Evolutionary conservation across 345 rosid species (phyloP), one percentile per base, ranked within the genome.

Genomic region (Zanthoxylum bungeanum): DNA sequence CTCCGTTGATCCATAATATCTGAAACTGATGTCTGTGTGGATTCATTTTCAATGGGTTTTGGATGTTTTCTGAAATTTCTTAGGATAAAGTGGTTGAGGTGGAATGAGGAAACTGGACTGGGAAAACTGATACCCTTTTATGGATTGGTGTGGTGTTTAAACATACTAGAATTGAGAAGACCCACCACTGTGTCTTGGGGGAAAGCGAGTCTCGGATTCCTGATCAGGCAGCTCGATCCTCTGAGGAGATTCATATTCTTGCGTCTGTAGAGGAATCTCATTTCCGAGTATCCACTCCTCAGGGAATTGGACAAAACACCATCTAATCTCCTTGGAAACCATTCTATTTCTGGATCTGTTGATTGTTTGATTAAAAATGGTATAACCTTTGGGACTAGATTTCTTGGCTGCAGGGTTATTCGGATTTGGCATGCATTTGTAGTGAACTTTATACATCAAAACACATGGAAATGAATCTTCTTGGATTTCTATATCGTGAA

Each of bases 281-380:
- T 34, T 44, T 17, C 19, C 5, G 12, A 52, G n/a, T 47, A 30
- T 31, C 56, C 57, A 66, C 1, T 50, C 70, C 8, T 51, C 71
- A 33, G 71, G 60, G 11, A 52, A 24, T n/a, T 67, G 71, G n/a
- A 67, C 44, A 37, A 25, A 7, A 1, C 52, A 27, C 30, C 72
- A 28, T 56, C 4, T 55, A 3, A 56, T 56, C 7, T 25, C 3
- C 27, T 33, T 25, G 17, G 53, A 12, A 53, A 3, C 16, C 16
- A 68, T 1, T 16, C 6, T 21, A 17, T 16, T 1, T 52, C 36
- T 36, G 37, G 9, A 12, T 53, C 61, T 68, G 47, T 36, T 37
- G 25, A 1, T 39, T 25, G 19, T 19, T 19, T 40, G 63, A 24
- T 5, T 5, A 9, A 55, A 55, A 56, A 25, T 6, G 49, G 37